phyloP scores from a whole-genome alignment of 164 flowering plant species.

The Chimonanthus praecox region DNA sequence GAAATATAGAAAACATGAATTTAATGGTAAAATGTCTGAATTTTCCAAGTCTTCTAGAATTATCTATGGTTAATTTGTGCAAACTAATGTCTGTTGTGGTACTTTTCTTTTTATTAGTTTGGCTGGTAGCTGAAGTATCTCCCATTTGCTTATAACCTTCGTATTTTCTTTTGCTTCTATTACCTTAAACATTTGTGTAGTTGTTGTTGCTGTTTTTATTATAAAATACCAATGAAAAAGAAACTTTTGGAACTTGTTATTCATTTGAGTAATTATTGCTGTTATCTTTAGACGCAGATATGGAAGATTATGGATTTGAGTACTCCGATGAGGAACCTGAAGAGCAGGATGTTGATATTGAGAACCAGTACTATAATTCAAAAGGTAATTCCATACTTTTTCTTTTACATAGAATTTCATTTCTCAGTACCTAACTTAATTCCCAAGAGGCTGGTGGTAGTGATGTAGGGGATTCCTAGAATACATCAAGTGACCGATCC shows the following conservation, averaged over 20 bases:
- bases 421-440: too few relatives aligned
- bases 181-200: too few relatives aligned
- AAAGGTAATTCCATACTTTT: constrained; percentile 54
- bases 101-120: too few relatives aligned
- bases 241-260: neutral
- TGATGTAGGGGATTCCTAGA: too few relatives aligned
- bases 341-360: constrained; percentile 98
- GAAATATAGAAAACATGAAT: neutral
- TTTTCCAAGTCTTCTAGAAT: neutral
- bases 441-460: too few relatives aligned
- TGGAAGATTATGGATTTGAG: constrained; percentile 99
- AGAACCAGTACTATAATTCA: constrained; percentile 96
- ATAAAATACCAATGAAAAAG: too few relatives aligned
- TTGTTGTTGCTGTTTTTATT: neutral
- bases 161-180: neutral
- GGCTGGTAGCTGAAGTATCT: neutral
- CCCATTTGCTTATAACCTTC: neutral
- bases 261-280: too few relatives aligned
- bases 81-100: too few relatives aligned
- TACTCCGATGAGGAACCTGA: constrained; percentile 98
- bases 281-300: constrained; percentile 70
- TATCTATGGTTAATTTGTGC: neutral
- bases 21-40: neutral
- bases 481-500: too few relatives aligned
- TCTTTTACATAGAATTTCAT: neutral